These are phyloP conservation scores for Eimeria praecox DNA, from an alignment of 169 alveolate species.

Conservation along the genomic window DNA sequence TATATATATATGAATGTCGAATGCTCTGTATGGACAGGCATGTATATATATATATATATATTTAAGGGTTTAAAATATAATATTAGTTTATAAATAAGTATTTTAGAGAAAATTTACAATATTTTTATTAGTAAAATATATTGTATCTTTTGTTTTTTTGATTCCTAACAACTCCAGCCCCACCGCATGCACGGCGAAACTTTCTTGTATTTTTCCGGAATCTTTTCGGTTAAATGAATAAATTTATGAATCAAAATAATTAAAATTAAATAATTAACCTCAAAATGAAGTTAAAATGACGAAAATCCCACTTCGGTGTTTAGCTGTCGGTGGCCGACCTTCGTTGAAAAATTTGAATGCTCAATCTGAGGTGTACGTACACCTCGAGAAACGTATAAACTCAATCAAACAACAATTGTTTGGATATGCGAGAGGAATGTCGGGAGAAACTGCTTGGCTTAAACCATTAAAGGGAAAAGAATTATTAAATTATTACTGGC, in stretches of 20 bases:
- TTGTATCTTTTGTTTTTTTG: no score
- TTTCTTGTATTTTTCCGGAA: no score
- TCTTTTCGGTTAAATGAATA: background rate
- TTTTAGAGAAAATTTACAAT: no score
- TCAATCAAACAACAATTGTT: background rate
- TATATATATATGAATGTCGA: no score
- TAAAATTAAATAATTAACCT: background rate
- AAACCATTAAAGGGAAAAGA: constrained; percentile 70
- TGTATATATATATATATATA: no score
- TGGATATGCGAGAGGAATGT: constrained; percentile 71
- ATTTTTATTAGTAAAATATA: no score
- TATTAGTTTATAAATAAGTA: no score
- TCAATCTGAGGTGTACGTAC: constrained; percentile 18
- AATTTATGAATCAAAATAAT: background rate
- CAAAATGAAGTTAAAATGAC: background rate
- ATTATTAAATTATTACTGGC: constrained; percentile 75
- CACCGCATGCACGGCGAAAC: no score
- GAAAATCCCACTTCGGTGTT: background rate
- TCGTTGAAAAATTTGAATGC: background rate
- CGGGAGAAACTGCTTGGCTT: constrained; percentile 72
- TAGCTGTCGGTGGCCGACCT: constrained; percentile 10
- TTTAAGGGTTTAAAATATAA: no score
- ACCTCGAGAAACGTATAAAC: background rate
- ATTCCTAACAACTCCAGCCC: no score
- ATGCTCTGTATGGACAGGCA: no score